Conservation (phyloP, 164 flowering plant species). For the Paratinospora sagittata region DNA sequence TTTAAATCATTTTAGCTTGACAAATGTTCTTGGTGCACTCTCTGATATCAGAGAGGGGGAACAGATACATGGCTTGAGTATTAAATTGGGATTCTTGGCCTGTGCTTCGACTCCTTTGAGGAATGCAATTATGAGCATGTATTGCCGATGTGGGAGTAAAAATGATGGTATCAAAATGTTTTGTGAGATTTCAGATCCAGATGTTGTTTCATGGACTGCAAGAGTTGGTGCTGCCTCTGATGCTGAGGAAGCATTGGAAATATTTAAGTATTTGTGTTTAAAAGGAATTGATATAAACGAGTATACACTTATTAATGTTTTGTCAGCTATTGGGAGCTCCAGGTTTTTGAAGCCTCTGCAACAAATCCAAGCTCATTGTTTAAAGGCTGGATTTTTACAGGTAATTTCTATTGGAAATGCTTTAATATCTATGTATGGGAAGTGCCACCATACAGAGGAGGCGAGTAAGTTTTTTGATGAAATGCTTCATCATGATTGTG, state of each 20-base stretch:
- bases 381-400: conserved; percentile 23
- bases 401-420: conserved; percentile 26
- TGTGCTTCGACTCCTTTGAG: conserved; percentile 22
- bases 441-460: conserved; percentile 22
- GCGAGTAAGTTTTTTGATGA: conserved; percentile 31
- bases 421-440: conserved; percentile 35
- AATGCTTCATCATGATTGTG: conserved; percentile 26
- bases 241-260: conserved; percentile 30
- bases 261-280: conserved; percentile 16
- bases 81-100: conserved; percentile 34
- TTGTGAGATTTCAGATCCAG: conserved; percentile 34
- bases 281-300: conserved; percentile 28
- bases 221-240: conserved; percentile 31
- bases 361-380: conserved; percentile 31
- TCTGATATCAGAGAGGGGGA: conserved; percentile 25
- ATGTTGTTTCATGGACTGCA: conserved; percentile 41
- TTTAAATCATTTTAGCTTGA: conserved; percentile 27
- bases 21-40: conserved; percentile 29
- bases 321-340: conserved; percentile 22
- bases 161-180: conserved; percentile 30
- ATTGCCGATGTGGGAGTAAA: conserved; percentile 28
- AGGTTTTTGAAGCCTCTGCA: conserved; percentile 22
- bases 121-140: conserved; percentile 42
- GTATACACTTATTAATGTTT: conserved; percentile 29
- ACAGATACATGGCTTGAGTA: conserved; percentile 29